Percentiles rank a stretch among this genome's conserved stretches.
Evolutionary conservation across 169 alveolate genomes (phyloP).

Genomic region (Perkinsus olseni): DNA sequence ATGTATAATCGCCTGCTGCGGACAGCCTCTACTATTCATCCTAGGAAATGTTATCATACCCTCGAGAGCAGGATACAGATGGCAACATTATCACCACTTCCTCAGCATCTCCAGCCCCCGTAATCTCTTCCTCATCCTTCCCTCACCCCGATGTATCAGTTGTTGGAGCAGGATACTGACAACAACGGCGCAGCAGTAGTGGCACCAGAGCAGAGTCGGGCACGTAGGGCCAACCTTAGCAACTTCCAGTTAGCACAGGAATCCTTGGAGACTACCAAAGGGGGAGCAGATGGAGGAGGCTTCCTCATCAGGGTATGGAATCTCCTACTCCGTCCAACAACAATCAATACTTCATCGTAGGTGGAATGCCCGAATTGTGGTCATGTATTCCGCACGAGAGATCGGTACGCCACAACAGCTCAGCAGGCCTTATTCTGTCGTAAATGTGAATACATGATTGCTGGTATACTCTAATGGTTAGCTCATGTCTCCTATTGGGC

Average conservation of each 20-base stretch:
- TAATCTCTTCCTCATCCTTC: too few species aligned
- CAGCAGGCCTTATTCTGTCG: not conserved
- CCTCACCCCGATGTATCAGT: too few species aligned
- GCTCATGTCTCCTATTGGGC: not conserved
- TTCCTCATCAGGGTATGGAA: not conserved
- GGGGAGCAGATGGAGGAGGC: not conserved
- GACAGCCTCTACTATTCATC: too few species aligned
- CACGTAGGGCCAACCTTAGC: not conserved
- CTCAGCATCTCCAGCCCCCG: too few species aligned
- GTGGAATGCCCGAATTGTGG: not conserved
- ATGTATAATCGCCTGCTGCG: too few species aligned
- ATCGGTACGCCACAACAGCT: not conserved
- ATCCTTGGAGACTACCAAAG: not conserved
- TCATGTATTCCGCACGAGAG: not conserved
- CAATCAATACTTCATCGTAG: not conserved
- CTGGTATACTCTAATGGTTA: not conserved
- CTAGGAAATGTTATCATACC: too few species aligned
- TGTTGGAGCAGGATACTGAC: too few species aligned
- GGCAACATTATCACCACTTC: too few species aligned
- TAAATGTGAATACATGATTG: not conserved
- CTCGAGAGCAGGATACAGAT: too few species aligned
- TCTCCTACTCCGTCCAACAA: not conserved
- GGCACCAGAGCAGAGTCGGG: not conserved
- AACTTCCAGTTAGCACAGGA: not conserved
- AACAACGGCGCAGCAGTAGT: not conserved